phyloP scores from a whole-genome alignment of 805 yeast genomes.

The Saccharomyces mikatae region DNA sequence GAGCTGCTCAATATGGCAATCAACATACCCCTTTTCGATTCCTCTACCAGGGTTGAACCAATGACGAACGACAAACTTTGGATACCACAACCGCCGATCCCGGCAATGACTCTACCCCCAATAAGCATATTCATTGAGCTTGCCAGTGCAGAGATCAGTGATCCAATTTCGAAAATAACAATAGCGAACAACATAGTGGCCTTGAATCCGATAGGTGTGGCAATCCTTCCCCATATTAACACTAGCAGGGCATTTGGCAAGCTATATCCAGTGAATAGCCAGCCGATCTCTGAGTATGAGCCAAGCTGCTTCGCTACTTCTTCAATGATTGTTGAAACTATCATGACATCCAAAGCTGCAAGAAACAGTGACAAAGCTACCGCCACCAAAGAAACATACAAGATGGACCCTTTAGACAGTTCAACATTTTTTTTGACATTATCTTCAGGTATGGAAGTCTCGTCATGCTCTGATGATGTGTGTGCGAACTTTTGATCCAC shows the following conservation, averaged over 20 bases:
- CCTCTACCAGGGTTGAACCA: slow-evolving; percentile 32
- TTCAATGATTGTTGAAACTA: slow-evolving; percentile 43
- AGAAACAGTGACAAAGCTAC: slow-evolving; percentile 22
- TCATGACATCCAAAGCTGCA: slow-evolving; percentile 55
- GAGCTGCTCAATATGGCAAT: slow-evolving; percentile 21
- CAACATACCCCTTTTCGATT: slow-evolving; percentile 19
- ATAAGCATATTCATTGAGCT: slow-evolving; percentile 51
- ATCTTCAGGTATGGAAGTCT: neutral
- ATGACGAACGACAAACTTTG: slow-evolving; percentile 51
- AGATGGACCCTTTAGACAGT: slow-evolving; percentile 7
- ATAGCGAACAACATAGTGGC: slow-evolving; percentile 41
- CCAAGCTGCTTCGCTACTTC: slow-evolving; percentile 42
- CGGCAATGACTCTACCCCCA: slow-evolving; percentile 64
- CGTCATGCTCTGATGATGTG: neutral
- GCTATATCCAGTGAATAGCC: slow-evolving; percentile 51
- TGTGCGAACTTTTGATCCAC: neutral
- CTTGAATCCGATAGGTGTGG: slow-evolving; percentile 52
- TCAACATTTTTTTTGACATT: too few relatives aligned
- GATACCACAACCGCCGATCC: slow-evolving; percentile 68
- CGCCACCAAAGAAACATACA: slow-evolving; percentile 9
- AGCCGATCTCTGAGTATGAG: slow-evolving; percentile 45
- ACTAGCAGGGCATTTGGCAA: slow-evolving; percentile 46
- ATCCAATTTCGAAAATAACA: slow-evolving; percentile 52
- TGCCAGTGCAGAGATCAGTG: slow-evolving; percentile 50
- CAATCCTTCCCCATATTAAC: slow-evolving; percentile 52